Percentiles rank a stretch among this genome's conserved stretches.
These are phyloP conservation scores for Rhodotorula sp. DNA, from an alignment of 1,284 basidiomycete species.

Conservation along the genomic window DNA sequence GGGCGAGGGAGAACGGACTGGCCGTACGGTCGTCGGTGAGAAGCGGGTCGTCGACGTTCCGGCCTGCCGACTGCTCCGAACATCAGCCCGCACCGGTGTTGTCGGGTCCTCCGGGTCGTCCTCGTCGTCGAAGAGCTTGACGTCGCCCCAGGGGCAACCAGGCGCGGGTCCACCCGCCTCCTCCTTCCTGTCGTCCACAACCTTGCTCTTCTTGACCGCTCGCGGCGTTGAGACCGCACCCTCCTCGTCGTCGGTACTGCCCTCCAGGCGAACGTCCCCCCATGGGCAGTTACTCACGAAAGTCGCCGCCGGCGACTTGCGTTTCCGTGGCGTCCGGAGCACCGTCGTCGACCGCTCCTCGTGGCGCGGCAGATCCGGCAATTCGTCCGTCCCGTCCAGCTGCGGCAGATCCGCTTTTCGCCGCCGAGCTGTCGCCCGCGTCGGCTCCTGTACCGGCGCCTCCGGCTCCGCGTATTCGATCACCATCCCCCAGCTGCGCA, in stretches of 20 bases:
- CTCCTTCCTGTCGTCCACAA: not conserved
- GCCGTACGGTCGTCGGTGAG: no score
- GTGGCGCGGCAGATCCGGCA: conserved; percentile 4
- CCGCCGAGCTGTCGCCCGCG: not conserved
- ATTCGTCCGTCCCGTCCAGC: not conserved
- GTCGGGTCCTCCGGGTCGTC: not conserved
- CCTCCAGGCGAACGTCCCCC: conserved; percentile 4
- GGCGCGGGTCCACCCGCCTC: not conserved
- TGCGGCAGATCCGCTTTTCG: not conserved
- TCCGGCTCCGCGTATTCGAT: conserved; percentile 6
- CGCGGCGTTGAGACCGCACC: not conserved
- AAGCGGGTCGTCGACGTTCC: not conserved
- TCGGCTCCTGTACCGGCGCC: not conserved
- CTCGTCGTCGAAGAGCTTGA: conserved; percentile 1
- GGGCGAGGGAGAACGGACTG: not conserved
- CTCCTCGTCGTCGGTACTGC: not conserved
- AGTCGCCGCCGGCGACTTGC: not conserved
- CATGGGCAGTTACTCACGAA: conserved; percentile 1
- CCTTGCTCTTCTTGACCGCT: not conserved
- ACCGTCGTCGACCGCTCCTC: not conserved
- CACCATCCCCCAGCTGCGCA: conserved; percentile 15
- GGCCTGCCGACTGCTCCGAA: not conserved
- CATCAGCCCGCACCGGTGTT: not conserved
- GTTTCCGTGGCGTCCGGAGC: no score
- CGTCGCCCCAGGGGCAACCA: conserved; percentile 9